Base-by-base conservation (phyloP, 2,329 filamentous ascomycete genomes). In the Aureobasidium musti region DNA sequence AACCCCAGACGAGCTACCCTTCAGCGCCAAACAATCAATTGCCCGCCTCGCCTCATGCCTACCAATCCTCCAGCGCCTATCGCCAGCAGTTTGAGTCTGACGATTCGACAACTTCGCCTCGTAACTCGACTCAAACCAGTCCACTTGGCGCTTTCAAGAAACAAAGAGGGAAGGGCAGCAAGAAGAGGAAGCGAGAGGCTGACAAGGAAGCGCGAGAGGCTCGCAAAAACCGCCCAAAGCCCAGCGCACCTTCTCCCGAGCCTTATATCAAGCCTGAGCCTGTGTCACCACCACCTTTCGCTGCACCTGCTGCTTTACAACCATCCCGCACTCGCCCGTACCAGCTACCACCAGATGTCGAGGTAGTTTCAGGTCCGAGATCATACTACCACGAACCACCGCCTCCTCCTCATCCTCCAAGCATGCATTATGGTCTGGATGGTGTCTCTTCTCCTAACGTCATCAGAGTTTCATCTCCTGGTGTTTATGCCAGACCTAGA, bases 251-350 rank as follows among this genome's bases (percentile, higher is more conserved):
- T 26, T 67, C 73, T 33, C 68, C 67, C 33, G 82, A 82, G 65
- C 78, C 83, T 10, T 82, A 82, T 69, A 86, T 89, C 73, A 89
- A 88, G 73, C 82, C 85, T 70, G 86, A 89, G 72, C 85, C 86
- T 8, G 77, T 87, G 21, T 88, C 86, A 14, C 86, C 86, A 23
- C 84, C 84, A 49, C 83, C 84, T 1, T 84, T 87, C 68, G 76
- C 80, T 17, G 71, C 71, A 23, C 70, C 78, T 49, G 68, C 77
- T 43, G 77, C 80, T 59, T 67, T 71, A 33, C 77, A 77, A 49
- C 72, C 76, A 7, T 76, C 78, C 59, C 77, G 78, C 64, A 77
- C 78, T 41, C 74, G 79, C 65, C 72, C 77, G 19, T 75, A 79
- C 52, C 73, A 76, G 28, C 49, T 73, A 41, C 71, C 75, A 10